Conservation (phyloP, 2,329 filamentous ascomycete species). For the Xylaria arbuscula region DNA sequence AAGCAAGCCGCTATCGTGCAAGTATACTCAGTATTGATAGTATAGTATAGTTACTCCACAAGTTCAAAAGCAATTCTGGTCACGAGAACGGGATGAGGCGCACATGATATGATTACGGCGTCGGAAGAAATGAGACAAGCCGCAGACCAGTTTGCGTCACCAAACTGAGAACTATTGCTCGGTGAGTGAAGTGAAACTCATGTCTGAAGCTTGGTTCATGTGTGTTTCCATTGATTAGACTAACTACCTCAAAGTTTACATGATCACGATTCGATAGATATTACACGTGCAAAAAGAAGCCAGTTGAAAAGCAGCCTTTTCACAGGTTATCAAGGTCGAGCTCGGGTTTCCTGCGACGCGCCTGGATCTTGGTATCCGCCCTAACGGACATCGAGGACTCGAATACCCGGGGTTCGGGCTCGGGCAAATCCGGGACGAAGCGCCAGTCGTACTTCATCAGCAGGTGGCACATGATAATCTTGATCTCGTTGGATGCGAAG, state of each 20-base stretch:
- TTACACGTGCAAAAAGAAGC: neutral
- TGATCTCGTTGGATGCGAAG: conserved; percentile 44
- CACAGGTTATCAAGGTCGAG: conserved; percentile 47
- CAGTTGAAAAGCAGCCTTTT: conserved; percentile 5
- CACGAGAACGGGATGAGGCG: conserved; percentile 15
- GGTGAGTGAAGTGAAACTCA: neutral
- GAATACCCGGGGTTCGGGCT: conserved; percentile 40
- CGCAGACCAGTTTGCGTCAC: neutral
- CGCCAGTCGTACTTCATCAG: conserved; percentile 52
- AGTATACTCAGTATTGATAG: neutral
- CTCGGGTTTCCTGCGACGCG: conserved; percentile 45
- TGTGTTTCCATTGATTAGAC: neutral
- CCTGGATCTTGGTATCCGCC: conserved; percentile 45
- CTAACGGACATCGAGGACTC: conserved; percentile 39
- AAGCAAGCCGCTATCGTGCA: neutral
- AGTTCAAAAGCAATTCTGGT: conserved; percentile 7
- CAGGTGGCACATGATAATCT: conserved; percentile 43
- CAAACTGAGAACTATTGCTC: neutral
- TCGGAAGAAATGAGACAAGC: conserved; percentile 1
- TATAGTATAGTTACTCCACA: neutral
- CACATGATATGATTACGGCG: neutral
- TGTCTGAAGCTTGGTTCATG: neutral
- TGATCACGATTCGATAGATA: neutral
- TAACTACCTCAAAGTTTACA: neutral
- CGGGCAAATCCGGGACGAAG: conserved; percentile 44